Percentiles rank a stretch among this genome's conserved stretches.
Conservation (phyloP, 2,329 filamentous ascomycete genomes). For the Aurifilum marmelostoma region DNA sequence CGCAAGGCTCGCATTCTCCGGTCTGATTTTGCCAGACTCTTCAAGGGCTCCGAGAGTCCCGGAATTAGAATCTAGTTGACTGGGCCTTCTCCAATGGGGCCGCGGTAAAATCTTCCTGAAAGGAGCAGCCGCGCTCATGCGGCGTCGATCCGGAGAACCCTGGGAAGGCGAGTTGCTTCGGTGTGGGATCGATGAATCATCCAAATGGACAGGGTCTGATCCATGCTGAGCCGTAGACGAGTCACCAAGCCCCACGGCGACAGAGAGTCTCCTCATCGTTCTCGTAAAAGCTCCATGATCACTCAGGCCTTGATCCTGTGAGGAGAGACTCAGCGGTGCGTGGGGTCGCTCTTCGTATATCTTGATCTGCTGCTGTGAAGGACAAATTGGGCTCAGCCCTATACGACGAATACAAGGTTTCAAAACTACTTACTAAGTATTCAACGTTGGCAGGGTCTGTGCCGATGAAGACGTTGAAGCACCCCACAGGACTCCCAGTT, state of each 20-base stretch:
- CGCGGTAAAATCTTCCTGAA: background rate
- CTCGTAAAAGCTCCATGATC: background rate
- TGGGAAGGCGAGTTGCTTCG: background rate
- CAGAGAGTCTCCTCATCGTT: background rate
- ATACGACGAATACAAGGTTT: too few species aligned
- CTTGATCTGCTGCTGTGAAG: slow-evolving; percentile 5
- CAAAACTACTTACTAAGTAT: background rate
- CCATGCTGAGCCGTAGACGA: too few species aligned
- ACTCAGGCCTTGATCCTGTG: background rate
- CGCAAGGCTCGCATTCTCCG: too few species aligned
- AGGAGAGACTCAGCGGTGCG: background rate
- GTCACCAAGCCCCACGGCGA: background rate
- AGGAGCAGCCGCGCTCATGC: background rate
- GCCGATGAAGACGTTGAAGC: slow-evolving; percentile 6
- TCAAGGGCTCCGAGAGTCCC: background rate
- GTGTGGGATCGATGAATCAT: background rate
- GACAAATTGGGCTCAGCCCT: too few species aligned
- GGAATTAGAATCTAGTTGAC: background rate
- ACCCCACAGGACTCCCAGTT: background rate
- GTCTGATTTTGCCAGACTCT: background rate
- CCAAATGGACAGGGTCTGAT: background rate
- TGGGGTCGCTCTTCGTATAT: slow-evolving; percentile 2
- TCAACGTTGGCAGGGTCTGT: slow-evolving; percentile 5
- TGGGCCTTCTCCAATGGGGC: background rate
- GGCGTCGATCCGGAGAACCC: background rate